Evolutionary conservation across 345 rosid genomes (phyloP), one percentile per base, ranked within the genome.

Genomic region (Murraya koenigii): DNA sequence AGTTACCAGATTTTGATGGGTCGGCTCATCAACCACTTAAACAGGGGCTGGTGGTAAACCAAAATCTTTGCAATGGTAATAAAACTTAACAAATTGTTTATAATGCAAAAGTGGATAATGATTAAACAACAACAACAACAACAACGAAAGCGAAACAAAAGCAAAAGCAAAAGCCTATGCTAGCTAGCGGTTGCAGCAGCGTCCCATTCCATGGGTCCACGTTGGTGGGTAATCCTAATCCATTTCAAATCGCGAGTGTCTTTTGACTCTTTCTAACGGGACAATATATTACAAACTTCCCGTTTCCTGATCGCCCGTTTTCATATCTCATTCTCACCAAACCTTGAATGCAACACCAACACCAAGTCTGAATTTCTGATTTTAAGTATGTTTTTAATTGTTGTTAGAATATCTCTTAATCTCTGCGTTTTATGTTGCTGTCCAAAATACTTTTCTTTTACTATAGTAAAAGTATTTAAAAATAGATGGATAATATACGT

Each of bases 321-420:
- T 19, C 61, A 8, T 26, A 23, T 39, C 8, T 36, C 19, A 39
- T 55, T 30, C 52, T 32, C 63, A 64, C 78, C 78, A n/a, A 65
- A 75, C 71, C 71, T 8, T 49, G 78, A 65, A 10, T 11, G 62
- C 78, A 25, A 65, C 70, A 13, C 54, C 61, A 33, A 56, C 17
- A 44, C 17, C 49, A 44, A 44, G 4, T 44, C 49, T 44, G 5
- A 11, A 11, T 44, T 44, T 44, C 30, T 59, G 66, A 17, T 39
- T 73, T 39, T 68, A 5, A 36, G 33, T 61, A 25, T 11, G 47
- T 15, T 10, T 6, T 13, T 44, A 11, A 13, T 44, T 44, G 49
- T 61, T 62, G 26, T 7, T 30, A 52, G 17, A 4, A 20, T 54
- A 52, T 65, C 15, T 33, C 62, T 64, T 65, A 5, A 15, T 65